These are phyloP conservation scores for Xylaria hypoxylon DNA, from an alignment of 2,329 filamentous ascomycete genomes.

Conservation along the genomic window DNA sequence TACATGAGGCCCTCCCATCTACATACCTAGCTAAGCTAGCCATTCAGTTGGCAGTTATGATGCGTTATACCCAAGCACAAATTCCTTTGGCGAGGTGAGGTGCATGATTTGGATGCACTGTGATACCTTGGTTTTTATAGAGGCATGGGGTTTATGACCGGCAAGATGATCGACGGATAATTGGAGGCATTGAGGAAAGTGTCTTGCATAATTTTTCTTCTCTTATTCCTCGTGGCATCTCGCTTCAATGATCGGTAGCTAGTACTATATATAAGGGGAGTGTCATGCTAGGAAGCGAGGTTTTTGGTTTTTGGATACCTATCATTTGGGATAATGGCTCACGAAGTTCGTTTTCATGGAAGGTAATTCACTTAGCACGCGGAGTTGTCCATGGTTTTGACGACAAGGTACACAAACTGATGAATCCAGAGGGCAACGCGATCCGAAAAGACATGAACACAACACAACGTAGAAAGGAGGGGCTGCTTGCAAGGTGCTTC, in stretches of 20 bases:
- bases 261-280: background rate
- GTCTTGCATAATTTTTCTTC: slow-evolving; percentile 1
- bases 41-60: background rate
- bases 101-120: background rate
- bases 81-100: slow-evolving; percentile 4
- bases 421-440: background rate
- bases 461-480: background rate
- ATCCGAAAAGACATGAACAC: background rate
- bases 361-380: background rate
- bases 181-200: background rate
- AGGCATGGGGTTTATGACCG: slow-evolving; percentile 9
- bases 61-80: slow-evolving; percentile 1
- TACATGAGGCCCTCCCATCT: background rate
- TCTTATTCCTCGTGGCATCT: background rate
- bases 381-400: background rate
- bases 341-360: slow-evolving; percentile 14
- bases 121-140: slow-evolving; percentile 12
- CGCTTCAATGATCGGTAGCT: background rate
- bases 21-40: background rate
- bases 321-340: slow-evolving; percentile 4
- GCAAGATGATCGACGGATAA: slow-evolving; percentile 15
- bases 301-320: slow-evolving; percentile 23
- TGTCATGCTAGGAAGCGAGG: slow-evolving; percentile 15
- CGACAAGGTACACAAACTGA: slow-evolving; percentile 6
- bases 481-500: slow-evolving; percentile 8